A percentile compares a stretch with the other conserved stretches of the same genome.
phyloP scores from a whole-genome alignment of 768 basidiomycete species.

The Russula abietina region DNA sequence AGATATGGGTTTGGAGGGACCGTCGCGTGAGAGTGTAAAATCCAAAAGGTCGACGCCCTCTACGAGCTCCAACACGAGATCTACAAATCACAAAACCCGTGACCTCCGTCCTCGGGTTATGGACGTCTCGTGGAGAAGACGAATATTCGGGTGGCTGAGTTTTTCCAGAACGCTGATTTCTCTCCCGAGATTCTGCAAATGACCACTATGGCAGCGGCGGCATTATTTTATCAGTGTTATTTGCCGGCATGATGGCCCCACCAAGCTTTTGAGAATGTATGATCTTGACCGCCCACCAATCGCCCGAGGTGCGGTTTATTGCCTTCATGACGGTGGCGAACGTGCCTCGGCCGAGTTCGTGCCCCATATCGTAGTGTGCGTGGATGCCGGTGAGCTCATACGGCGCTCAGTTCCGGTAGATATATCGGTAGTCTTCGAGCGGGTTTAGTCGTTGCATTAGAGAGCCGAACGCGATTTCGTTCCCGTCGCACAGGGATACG shows the following conservation, averaged over 20 bases:
- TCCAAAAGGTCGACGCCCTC: slow-evolving; percentile 90
- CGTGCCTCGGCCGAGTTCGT: slow-evolving; percentile 81
- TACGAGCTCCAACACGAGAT: slow-evolving; percentile 78
- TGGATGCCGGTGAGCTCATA: slow-evolving; percentile 50
- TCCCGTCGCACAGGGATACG: slow-evolving; percentile 66
- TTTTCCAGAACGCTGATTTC: slow-evolving; percentile 76
- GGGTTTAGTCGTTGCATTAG: slow-evolving; percentile 40
- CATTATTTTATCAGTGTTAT: neutral
- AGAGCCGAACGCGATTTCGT: slow-evolving; percentile 83
- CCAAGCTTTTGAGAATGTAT: slow-evolving; percentile 52
- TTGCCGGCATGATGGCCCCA: slow-evolving; percentile 16
- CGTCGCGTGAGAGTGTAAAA: slow-evolving; percentile 55
- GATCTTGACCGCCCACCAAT: slow-evolving; percentile 84
- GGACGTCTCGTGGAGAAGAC: slow-evolving; percentile 71
- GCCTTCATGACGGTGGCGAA: slow-evolving; percentile 90
- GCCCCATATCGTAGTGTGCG: slow-evolving; percentile 57
- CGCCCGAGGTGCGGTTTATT: slow-evolving; percentile 60
- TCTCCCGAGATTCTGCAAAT: slow-evolving; percentile 45
- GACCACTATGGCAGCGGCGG: neutral
- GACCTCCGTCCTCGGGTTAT: slow-evolving; percentile 46
- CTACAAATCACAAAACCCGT: slow-evolving; percentile 54
- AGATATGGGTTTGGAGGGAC: slow-evolving; percentile 51
- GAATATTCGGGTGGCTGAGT: slow-evolving; percentile 78
- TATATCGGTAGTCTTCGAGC: slow-evolving; percentile 71
- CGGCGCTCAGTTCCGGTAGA: slow-evolving; percentile 60